Percentiles rank a stretch among this genome's conserved stretches.
Evolutionary conservation across 306 rosid species (phyloP).

Genomic region (Delonix regia): DNA sequence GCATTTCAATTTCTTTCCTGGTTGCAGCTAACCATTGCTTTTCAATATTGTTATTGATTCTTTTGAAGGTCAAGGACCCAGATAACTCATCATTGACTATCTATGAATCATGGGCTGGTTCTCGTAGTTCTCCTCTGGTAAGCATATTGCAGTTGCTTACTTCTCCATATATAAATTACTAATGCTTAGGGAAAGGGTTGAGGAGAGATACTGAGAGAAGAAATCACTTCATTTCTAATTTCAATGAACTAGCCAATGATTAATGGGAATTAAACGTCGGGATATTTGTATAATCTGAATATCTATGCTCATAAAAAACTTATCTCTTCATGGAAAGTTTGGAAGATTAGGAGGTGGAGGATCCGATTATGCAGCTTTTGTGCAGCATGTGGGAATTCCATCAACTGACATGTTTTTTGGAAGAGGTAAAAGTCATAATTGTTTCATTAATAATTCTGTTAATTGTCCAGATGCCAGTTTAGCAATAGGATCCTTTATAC

Average conservation of each 20-base stretch:
- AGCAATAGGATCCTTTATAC: background rate
- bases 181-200: background rate
- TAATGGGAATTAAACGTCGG: constrained; percentile 3
- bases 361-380: constrained; percentile 72
- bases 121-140: constrained; percentile 53
- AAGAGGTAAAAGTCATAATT: constrained; percentile 45
- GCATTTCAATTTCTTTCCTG: background rate
- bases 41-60: constrained; percentile 14
- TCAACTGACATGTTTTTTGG: constrained; percentile 56
- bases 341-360: constrained; percentile 71
- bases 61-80: constrained; percentile 66
- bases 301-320: background rate
- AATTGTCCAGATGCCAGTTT: constrained; percentile 11
- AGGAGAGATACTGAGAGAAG: constrained; percentile 18
- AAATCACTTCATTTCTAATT: constrained; percentile 13
- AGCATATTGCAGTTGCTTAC: constrained; percentile 25
- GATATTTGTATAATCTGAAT: constrained; percentile 20
- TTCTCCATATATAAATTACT: background rate
- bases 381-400: constrained; percentile 81
- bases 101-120: constrained; percentile 64
- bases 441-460: background rate
- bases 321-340: constrained; percentile 40
- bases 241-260: background rate
- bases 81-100: constrained; percentile 68
- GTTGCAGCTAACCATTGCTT: background rate